Base-by-base conservation (phyloP, 225 moss, liverwort and hornwort genomes). In the Physcomitrium patens region DNA sequence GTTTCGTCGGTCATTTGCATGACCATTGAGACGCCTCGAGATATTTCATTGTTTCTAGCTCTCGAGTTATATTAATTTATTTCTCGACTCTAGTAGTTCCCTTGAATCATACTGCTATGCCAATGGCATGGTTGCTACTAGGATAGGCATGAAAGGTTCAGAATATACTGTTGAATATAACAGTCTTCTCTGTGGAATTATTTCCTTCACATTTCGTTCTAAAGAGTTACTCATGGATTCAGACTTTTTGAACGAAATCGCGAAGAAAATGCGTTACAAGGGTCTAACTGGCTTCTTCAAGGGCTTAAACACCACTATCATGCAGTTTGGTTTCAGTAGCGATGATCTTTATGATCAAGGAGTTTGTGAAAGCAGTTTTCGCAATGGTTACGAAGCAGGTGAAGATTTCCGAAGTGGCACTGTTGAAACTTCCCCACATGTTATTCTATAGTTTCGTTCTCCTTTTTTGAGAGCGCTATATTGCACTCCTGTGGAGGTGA, bases 261-360 rank as follows among this genome's bases (percentile, higher is more conserved):
- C 65, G 44, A 94, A 97, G 74, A 94, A 94, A 91, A 71, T 87
- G 16, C 82, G 87, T 37, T 88, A 80, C 64, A 94, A 97, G 78
- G 96, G 94, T 5, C 67, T 92, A 43, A 28, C 79, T 62, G 94
- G 96, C 54, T 97, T 97, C 74, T 97, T 94, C 77, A 97, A 90
- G 73, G 96, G 96, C 14, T 94, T 94, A 89, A 91, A 88, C 78
- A 97, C 96, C 64, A 97, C 94, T 68, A 97, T 92, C 68, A 91
- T 94, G 67, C 96, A 94, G 96, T 81, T 94, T 94, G 61, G 62
- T 92, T n/a, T 91, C 92, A 67, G 94, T 93, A 20, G 94, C 94
- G 2, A 91, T 97, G 62, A 92, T 97, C 17, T 94, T 94, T 65
- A 92, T 94, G 91, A 94, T 97, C 70, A 97, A 97, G 81, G 96